Conservation (phyloP, 1,284 basidiomycete genomes). For the Peniophora sp. region DNA sequence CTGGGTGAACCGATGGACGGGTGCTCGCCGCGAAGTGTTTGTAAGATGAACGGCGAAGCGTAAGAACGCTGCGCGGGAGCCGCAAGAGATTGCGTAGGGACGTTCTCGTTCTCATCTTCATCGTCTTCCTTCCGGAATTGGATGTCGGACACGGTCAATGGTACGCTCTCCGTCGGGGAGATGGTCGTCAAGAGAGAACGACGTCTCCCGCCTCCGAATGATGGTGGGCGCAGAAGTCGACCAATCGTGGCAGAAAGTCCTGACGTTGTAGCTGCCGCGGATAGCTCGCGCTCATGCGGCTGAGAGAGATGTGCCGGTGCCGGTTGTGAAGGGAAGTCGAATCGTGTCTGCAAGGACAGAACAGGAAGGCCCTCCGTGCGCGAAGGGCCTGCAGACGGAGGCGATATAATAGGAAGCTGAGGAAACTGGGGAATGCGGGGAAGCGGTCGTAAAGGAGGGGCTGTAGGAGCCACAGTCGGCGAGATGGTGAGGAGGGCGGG, state of each 20-base stretch:
- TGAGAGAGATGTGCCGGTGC: not conserved
- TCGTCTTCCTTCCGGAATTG: constrained; percentile 53
- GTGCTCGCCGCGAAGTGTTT: constrained; percentile 30
- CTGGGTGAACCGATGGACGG: not conserved
- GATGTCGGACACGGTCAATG: constrained; percentile 60
- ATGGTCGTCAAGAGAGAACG: constrained; percentile 9
- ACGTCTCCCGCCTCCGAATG: constrained; percentile 14
- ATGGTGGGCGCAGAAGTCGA: constrained; percentile 3
- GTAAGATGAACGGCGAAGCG: constrained; percentile 24
- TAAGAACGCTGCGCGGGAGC: constrained; percentile 21
- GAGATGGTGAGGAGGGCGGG: not conserved
- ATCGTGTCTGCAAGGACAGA: constrained; percentile 5
- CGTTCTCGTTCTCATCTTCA: constrained; percentile 25
- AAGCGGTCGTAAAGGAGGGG: constrained; percentile 10
- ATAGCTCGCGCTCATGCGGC: constrained; percentile 3
- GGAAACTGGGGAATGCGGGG: constrained; percentile 10
- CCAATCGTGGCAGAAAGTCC: constrained; percentile 1
- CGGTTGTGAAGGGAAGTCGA: constrained; percentile 7
- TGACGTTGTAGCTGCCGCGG: constrained; percentile 1
- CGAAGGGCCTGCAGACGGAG: not conserved
- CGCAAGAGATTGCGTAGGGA: constrained; percentile 45
- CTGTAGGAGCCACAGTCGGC: not conserved
- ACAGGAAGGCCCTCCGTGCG: not conserved
- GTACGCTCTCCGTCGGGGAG: constrained; percentile 62
- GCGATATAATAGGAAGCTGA: not conserved